Conservation (phyloP, 2,329 filamentous ascomycete species). For the Beauveria scarabaeidicola region DNA sequence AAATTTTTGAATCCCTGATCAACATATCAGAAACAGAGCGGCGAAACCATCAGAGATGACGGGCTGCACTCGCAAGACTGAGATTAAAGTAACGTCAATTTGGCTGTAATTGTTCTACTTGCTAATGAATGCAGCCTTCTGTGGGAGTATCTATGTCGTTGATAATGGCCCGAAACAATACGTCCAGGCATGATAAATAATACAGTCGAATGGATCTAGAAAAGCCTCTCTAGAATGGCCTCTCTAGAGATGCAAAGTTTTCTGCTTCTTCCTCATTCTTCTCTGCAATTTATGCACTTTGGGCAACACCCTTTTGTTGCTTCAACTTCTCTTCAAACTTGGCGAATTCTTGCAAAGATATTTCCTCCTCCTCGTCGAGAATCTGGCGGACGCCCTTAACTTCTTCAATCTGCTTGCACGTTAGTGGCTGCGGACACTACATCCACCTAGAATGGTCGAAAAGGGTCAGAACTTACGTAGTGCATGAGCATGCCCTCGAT, state of each 20-base stretch:
- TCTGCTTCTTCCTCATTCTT: background rate
- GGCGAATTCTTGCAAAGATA: conserved; percentile 78
- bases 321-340: conserved; percentile 83
- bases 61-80: no score
- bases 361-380: conserved; percentile 83
- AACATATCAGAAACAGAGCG: no score
- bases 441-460: background rate
- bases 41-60: background rate
- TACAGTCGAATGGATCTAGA: background rate
- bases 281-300: background rate
- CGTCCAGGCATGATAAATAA: background rate
- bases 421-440: conserved; percentile 19
- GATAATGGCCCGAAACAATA: background rate
- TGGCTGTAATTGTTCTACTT: background rate
- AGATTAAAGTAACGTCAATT: background rate
- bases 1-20: no score
- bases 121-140: background rate
- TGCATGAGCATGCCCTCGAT: conserved; percentile 99
- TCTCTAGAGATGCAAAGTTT: background rate
- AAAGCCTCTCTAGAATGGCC: background rate
- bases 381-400: conserved; percentile 89
- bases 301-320: conserved; percentile 37
- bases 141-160: background rate
- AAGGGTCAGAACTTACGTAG: conserved; percentile 53
- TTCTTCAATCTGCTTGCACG: conserved; percentile 67